These are phyloP conservation scores for Metarhizium album DNA, from an alignment of 2,329 filamentous ascomycete genomes.

Conservation along the genomic window DNA sequence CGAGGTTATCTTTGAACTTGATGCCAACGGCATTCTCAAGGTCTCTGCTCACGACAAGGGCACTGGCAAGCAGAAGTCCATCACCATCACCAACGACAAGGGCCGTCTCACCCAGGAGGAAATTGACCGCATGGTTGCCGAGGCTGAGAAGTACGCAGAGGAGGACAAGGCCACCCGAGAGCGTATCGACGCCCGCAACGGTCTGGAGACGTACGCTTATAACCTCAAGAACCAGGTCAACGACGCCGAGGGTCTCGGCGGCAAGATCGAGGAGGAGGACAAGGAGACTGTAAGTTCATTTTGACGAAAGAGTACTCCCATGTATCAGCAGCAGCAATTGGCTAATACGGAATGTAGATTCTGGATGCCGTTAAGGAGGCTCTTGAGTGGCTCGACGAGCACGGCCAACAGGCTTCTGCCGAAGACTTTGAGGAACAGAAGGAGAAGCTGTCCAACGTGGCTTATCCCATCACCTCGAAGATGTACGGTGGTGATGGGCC, in stretches of 20 bases:
- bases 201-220: slow-evolving; percentile 98
- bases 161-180: slow-evolving; percentile 97
- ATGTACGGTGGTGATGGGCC: slow-evolving; percentile 61
- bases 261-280: slow-evolving; percentile 97
- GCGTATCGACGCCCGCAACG: slow-evolving; percentile 93
- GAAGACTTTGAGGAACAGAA: slow-evolving; percentile 99
- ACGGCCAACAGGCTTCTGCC: slow-evolving; percentile 71
- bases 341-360: slow-evolving; percentile 46
- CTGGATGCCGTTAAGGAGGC: slow-evolving; percentile 95
- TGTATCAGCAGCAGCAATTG: slow-evolving; percentile 7
- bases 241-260: slow-evolving; percentile 90
- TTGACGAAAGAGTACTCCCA: background rate
- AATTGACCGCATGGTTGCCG: slow-evolving; percentile 97
- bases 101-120: slow-evolving; percentile 92
- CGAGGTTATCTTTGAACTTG: slow-evolving; percentile 94
- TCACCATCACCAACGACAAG: slow-evolving; percentile 99
- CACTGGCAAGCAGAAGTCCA: slow-evolving; percentile 92
- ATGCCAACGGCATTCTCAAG: slow-evolving; percentile 97
- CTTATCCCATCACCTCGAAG: slow-evolving; percentile 99
- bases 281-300: slow-evolving; percentile 74
- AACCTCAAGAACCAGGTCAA: slow-evolving; percentile 98
- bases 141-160: slow-evolving; percentile 97
- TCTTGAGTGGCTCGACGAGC: slow-evolving; percentile 94
- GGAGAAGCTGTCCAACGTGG: slow-evolving; percentile 94
- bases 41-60: slow-evolving; percentile 96